Evolutionary conservation across 176 grass and related monocot species (phyloP), one percentile per base, ranked within the genome.

Genomic region (Aegilops bicornis): DNA sequence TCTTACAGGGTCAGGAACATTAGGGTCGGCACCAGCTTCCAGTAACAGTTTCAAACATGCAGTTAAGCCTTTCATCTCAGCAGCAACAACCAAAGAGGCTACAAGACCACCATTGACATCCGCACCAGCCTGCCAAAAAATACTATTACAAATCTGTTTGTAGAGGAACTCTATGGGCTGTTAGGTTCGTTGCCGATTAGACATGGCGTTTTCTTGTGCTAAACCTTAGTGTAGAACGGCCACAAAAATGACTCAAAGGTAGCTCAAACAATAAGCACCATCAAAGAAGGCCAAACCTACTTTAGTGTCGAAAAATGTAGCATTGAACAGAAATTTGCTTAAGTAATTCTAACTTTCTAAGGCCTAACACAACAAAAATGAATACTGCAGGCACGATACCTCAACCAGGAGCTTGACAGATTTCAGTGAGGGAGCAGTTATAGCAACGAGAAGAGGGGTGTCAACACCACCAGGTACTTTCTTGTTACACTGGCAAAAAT

Each of bases 381-480:
- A 82, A 12, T 20, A 36, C 10, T 25, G 23, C 30, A 84, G 10
- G 59, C n/a, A 58, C 48, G 64, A 64, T 85, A 85, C 83, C 83
- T 85, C 60, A 85, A 85, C 60, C 59, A 77, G 83, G 70, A 85
- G 72, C 60, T 77, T 85, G 59, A 85, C 83, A 77, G 60, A 77
- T 85, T 85, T 37, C 60, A 85, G 25, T 77, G 72, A 85, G 10
- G 83, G 47, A 85, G 33, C 83, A 66, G 35, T 65, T 65, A 85
- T 23, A 50, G 83, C 72, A 68, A 7, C 60, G n/a, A 73, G 33
- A 85, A 66, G 59, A 77, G 60, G 59, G 83, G 72, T 76, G 60
- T 52, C 59, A 76, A 35, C 0, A 66, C 48, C 72, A 32, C 47
- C 71, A 32, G 63, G 72, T 77, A 35, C 14, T 17, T 29, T 64